These are phyloP conservation scores for Zizania palustris DNA, from an alignment of 202 grass and related monocot genomes.

Conservation along the genomic window DNA sequence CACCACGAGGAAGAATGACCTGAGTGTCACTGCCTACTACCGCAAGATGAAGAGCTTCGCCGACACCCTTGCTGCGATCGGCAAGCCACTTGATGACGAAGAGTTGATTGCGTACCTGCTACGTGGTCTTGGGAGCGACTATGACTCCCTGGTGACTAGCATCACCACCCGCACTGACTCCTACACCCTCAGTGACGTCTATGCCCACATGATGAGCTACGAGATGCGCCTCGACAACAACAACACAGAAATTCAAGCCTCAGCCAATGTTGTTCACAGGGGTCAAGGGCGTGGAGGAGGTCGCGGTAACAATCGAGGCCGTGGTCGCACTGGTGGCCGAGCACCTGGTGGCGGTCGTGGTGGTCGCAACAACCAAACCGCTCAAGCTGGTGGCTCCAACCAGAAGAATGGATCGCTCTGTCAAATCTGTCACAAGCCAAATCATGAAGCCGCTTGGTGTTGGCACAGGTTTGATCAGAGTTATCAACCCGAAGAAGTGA, in stretches of 20 bases:
- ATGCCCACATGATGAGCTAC: too few species aligned
- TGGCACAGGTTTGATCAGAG: too few species aligned
- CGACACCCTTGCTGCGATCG: accelerated
- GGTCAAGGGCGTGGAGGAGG: too few species aligned
- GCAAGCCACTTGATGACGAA: neutral
- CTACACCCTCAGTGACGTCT: too few species aligned
- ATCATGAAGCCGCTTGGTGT: accelerated
- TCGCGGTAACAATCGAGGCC: too few species aligned
- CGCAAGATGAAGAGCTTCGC: neutral
- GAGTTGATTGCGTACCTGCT: neutral
- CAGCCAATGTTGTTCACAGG: neutral
- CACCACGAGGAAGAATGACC: neutral
- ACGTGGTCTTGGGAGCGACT: too few species aligned
- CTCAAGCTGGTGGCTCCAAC: neutral
- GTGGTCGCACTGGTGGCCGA: too few species aligned
- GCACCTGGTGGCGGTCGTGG: neutral
- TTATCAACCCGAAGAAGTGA: accelerated
- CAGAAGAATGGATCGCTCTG: too few species aligned
- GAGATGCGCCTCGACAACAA: neutral
- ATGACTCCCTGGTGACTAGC: too few species aligned
- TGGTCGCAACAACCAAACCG: neutral
- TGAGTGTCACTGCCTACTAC: neutral
- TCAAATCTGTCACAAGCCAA: too few species aligned
- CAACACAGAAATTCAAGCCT: neutral
- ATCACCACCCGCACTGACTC: too few species aligned